Base-by-base conservation (phyloP, 331 rosid genomes). In the Phaseolus coccineus region DNA sequence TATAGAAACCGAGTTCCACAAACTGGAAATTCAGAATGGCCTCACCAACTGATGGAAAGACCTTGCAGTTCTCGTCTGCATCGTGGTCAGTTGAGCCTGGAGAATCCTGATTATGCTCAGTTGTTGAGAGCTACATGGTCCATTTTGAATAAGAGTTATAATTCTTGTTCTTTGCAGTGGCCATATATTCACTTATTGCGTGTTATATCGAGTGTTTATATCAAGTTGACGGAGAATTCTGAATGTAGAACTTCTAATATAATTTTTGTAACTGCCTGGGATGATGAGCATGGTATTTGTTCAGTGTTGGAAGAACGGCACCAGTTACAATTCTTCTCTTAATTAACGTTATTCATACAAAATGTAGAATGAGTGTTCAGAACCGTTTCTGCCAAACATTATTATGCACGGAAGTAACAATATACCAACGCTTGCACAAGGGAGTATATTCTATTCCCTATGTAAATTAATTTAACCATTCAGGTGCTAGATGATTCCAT, bases 1-100 rank as follows among this genome's bases (percentile, higher is more conserved):
- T 4, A 85, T 81, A 33, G 89, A 92, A 85, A 77, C 69, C 1
- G 91, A 88, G 83, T 86, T 66, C 51, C 52, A 64, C 50, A 64
- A 64, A 64, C 30, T 66, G 33, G 52, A 66, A 40, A 39, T 3
- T 66, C 71, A 40, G 30, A 66, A 40, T 66, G 71, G 52, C 71
- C 52, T 40, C 19, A 22, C 71, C 33, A 66, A 66, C 51, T 39
- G 33, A 66, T 5, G 24, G 22, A 65, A 39, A 39, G n/a, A 10
- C 10, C 30, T 9, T 9, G 35, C 48, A 66, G 70, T n/a, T 64
- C 70, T 35, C n/a, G 14, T 58, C 44, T 62, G 66, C 39, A 28
- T 59, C 28, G 22, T 66, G 71, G 9, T 66, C 52, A 66, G 16
- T 39, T 37, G 2, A 65, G 39, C 48, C 27, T 2, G 47, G 48